phyloP scores from a whole-genome alignment of 345 rosid species.

The Pugionium cornutum region DNA sequence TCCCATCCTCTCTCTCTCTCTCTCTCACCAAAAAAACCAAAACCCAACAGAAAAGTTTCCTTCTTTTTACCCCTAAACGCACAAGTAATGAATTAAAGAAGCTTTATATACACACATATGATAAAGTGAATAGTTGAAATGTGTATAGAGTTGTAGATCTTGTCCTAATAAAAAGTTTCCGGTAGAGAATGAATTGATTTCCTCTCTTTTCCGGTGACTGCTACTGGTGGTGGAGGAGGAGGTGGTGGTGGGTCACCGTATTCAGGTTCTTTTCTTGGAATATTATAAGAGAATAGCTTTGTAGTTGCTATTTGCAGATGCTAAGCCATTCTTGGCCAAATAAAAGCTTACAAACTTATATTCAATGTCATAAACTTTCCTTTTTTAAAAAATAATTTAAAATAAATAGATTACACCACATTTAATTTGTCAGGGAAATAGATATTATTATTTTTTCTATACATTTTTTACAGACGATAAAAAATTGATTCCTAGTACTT shows the following conservation, averaged over 20 bases:
- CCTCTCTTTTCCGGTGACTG: conserved; percentile 30
- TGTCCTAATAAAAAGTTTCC: conserved; percentile 28
- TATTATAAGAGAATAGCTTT: conserved; percentile 34
- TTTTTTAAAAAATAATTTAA: not conserved
- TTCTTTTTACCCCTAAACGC: conserved; percentile 5
- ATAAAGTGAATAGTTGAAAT: conserved; percentile 4
- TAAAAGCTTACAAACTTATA: conserved; percentile 32
- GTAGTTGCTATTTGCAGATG: conserved; percentile 31
- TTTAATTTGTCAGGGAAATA: conserved; percentile 24
- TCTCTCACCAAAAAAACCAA: conserved; percentile 33
- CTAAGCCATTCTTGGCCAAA: conserved; percentile 44
- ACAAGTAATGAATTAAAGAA: conserved; percentile 18
- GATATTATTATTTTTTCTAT: not conserved
- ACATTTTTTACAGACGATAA: conserved; percentile 4
- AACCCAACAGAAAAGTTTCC: conserved; percentile 25
- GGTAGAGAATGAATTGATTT: conserved; percentile 37
- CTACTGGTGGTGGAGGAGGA: conserved; percentile 18
- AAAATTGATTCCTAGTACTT: conserved; percentile 44
- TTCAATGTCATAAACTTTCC: conserved; percentile 29
- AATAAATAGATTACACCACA: conserved; percentile 13
- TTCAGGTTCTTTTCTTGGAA: conserved; percentile 39
- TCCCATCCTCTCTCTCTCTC: conserved; percentile 42
- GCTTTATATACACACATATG: conserved; percentile 23
- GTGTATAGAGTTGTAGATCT: conserved; percentile 27
- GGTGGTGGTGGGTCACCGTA: conserved; percentile 38